Base-by-base conservation (phyloP, 78 protist species). In the Goniomonas avonlea region DNA sequence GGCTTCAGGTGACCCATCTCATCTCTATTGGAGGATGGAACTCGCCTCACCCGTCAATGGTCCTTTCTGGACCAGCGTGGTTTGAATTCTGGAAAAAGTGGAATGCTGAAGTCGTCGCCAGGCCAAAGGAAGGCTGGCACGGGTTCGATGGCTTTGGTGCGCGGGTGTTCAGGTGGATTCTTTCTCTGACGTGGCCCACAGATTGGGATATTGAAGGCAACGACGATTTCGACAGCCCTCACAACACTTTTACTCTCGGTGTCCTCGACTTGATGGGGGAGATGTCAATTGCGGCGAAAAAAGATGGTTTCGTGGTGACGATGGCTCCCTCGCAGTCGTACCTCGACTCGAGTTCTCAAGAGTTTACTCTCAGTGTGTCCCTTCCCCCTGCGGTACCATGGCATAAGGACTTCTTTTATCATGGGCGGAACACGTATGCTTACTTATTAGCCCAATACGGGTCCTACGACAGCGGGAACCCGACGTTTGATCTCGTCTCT, bases 141-240 rank as follows among this genome's bases (percentile, higher is more conserved):
- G 74, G 74, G 17, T 68, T 68, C 13, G 59, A 7, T 25, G 74
- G 74, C 32, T 27, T 68, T 43, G n/a, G n/a, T n/a, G n/a, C n/a
- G n/a, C n/a, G n/a, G n/a, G n/a, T n/a, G n/a, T n/a, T n/a, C n/a
- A n/a, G n/a, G n/a, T n/a, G n/a, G n/a, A n/a, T n/a, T n/a, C n/a
- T n/a, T n/a, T n/a, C n/a, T n/a, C n/a, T n/a, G n/a, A n/a, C n/a
- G n/a, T n/a, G n/a, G n/a, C n/a, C n/a, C n/a, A n/a, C n/a, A n/a
- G 74, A 68, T 41, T 68, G 74, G 74, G 74, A 68, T n/a, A 29
- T 68, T n/a, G 74, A 68, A n/a, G 74, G 74, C 32, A 7, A 68
- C 50, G 74, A 68, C 50, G 23, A 23, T 13, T 43, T 43, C 31
- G 23, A 39, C 43, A 7, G 15, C 50, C 74, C 74, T 18, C 8